These are phyloP conservation scores for Megacollybia platyphylla DNA, from an alignment of 1,284 basidiomycete genomes.

Conservation along the genomic window DNA sequence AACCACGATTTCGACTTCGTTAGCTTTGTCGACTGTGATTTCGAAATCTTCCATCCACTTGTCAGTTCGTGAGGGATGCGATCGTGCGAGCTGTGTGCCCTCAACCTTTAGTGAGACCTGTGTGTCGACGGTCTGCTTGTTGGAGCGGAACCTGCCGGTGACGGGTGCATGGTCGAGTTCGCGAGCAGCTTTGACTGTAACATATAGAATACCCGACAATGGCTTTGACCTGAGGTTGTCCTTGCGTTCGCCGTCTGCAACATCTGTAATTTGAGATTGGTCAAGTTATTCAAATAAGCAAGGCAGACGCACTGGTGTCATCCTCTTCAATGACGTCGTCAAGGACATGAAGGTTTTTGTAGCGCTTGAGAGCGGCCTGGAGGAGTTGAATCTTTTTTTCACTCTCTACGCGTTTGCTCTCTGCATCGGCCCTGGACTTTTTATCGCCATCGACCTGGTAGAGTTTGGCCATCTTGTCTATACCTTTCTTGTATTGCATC, in stretches of 20 bases:
- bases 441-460: conserved; percentile 96
- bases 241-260: conserved; percentile 81
- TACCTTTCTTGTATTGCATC: conserved; percentile 95
- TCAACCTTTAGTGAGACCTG: conserved; percentile 93
- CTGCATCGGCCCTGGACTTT: conserved; percentile 83
- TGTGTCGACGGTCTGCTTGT: conserved; percentile 76
- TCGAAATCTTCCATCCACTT: conserved; percentile 98
- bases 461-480: conserved; percentile 96
- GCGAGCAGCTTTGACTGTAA: conserved; percentile 81
- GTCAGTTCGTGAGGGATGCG: conserved; percentile 88
- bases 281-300: background rate
- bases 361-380: conserved; percentile 85
- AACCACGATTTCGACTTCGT: conserved; percentile 95
- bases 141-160: conserved; percentile 49
- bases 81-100: conserved; percentile 86
- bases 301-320: conserved; percentile 38
- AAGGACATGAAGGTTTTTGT: conserved; percentile 92
- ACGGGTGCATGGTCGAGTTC: conserved; percentile 93
- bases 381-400: conserved; percentile 95
- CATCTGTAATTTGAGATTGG: conserved; percentile 15
- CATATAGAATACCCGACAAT: conserved; percentile 84
- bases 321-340: conserved; percentile 84
- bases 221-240: conserved; percentile 86
- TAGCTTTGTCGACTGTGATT: conserved; percentile 94
- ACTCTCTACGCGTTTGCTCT: conserved; percentile 87